Evolutionary conservation across 805 yeast genomes (phyloP).

Genomic region (Lachancea sp.): DNA sequence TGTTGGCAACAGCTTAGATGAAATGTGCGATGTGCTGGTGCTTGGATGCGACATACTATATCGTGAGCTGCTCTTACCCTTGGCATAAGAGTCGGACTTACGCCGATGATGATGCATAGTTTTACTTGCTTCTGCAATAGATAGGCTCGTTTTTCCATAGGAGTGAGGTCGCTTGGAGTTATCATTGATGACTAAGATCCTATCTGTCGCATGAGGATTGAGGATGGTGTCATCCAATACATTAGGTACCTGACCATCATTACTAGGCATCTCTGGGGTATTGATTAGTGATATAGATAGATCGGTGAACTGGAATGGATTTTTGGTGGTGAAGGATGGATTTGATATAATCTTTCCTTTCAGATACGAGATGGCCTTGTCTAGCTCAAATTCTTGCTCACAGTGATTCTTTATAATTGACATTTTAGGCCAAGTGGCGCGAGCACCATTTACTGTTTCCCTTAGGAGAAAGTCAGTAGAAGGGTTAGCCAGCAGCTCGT

Average conservation of each 20-base stretch:
- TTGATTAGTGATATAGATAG: conserved; percentile 21
- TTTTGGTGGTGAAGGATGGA: conserved; percentile 23
- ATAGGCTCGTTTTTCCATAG: conserved; percentile 8
- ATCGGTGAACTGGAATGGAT: conserved; percentile 28
- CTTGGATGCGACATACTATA: conserved; percentile 8
- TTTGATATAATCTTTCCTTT: conserved; percentile 52
- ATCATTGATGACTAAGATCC: conserved; percentile 11
- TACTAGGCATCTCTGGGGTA: conserved; percentile 11
- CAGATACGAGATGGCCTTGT: conserved; percentile 63
- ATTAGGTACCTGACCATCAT: conserved; percentile 11
- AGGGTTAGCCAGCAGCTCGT: conserved; percentile 71
- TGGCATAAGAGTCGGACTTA: conserved; percentile 12
- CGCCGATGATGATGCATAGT: conserved; percentile 10
- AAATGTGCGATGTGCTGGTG: conserved; percentile 8
- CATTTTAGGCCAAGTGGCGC: conserved; percentile 91
- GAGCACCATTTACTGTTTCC: conserved; percentile 67
- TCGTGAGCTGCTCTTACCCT: conserved; percentile 4
- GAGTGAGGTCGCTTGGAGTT: conserved; percentile 8
- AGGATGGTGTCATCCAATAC: conserved; percentile 28
- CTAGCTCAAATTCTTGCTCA: conserved; percentile 81
- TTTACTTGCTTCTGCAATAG: conserved; percentile 7
- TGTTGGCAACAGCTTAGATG: conserved; percentile 9
- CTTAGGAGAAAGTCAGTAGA: conserved; percentile 66
- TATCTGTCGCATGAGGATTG: conserved; percentile 20
- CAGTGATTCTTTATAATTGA: conserved; percentile 84